Evolutionary conservation across 345 rosid species (phyloP).

Genomic region (Ceriops decandra): DNA sequence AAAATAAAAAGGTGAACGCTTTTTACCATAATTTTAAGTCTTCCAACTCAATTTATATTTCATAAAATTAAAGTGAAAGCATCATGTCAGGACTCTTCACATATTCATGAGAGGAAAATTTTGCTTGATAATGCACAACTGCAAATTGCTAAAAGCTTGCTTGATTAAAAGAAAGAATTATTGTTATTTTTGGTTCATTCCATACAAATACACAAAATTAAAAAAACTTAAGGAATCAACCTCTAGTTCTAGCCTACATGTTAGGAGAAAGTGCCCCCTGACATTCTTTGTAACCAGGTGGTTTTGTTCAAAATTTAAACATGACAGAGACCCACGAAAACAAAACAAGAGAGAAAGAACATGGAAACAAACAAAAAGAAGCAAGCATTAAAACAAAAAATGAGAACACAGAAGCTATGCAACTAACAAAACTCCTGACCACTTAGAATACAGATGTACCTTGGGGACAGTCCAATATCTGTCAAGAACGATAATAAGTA

Average conservation of each 20-base stretch:
- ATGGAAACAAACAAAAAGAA: neutral
- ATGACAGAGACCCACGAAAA: too few species aligned
- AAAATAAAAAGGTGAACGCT: neutral
- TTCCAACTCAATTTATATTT: neutral
- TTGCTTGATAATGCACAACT: too few species aligned
- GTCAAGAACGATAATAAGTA: slow-evolving; percentile 82
- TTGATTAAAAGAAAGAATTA: too few species aligned
- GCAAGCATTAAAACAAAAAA: neutral
- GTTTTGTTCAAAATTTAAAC: too few species aligned
- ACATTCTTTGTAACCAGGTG: too few species aligned
- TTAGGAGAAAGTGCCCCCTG: too few species aligned
- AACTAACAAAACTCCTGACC: neutral
- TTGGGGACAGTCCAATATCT: slow-evolving; percentile 82
- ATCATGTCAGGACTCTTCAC: neutral
- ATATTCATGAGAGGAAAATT: neutral
- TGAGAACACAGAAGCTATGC: neutral
- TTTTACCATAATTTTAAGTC: neutral
- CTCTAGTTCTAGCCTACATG: too few species aligned
- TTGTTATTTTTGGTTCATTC: too few species aligned
- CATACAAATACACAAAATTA: too few species aligned
- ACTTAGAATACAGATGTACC: slow-evolving; percentile 29
- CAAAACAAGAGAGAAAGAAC: too few species aligned
- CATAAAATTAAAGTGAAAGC: neutral
- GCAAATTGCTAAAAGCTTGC: too few species aligned
- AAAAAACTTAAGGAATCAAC: too few species aligned